Base-by-base conservation (phyloP, 352 stramenopile genomes). In the Saprolegnia diclina region DNA sequence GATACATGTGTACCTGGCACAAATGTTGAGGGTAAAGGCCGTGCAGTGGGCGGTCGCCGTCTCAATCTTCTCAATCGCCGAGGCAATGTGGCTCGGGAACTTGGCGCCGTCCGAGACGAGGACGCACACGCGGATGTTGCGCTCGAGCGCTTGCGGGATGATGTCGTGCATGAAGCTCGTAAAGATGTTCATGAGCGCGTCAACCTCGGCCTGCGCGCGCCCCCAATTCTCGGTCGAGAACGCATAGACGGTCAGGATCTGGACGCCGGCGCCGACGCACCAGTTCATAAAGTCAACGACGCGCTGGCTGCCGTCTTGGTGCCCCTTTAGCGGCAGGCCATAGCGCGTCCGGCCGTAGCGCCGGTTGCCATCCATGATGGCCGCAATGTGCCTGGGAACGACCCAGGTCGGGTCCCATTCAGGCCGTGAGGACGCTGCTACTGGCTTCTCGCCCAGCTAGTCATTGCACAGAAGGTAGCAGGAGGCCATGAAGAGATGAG, bases 161-260 rank as follows among this genome's bases (percentile, higher is more conserved):
- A 94, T 94, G 62, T 98, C 83, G 71, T 97, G 79, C 79, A 97
- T 98, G 72, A 98, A 98, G 76, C 95, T 80, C 64, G 92, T 85
- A 77, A 99, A 98, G 22, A 99, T 80, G 21, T 76, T 74, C 95
- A 99, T 98, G 11, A 98, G 74, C 40, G 86, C 78, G 38, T 89
- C 73, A 40, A 98, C 91, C 75, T 99, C 96, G 18, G 75, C 69
- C 61, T 82, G 71, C 22, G 94, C 83, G 53, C 96, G 83, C 66
- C 93, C 93, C 94, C 94, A 98, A 73, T 99, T 99, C 78, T 99
- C 87, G 18, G 93, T 98, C 16, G 90, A 98, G 76, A 99, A 98
- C 9, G 90, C 95, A 74, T 97, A 99, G 4, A 98, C 79, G 11
- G 95, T 99, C 24, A 98, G 80, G 50, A 94, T 81, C 56, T 93